Conservation (phyloP, 2,329 filamentous ascomycete genomes). For the Graphilbum sp. region DNA sequence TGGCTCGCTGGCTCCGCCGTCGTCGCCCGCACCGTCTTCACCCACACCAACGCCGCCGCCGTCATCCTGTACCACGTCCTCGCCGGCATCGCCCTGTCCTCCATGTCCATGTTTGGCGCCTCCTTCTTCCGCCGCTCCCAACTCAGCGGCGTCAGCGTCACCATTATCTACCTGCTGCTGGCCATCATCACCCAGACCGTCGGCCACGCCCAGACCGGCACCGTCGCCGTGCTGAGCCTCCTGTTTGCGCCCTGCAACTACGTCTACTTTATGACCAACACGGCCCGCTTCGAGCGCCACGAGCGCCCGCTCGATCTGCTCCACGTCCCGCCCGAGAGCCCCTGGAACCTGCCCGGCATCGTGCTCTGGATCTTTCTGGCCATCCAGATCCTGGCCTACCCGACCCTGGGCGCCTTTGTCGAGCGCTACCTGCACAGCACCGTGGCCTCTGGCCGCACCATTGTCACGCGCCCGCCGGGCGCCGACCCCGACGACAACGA, state of each 20-base stretch:
- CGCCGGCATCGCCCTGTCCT: slow-evolving; percentile 59
- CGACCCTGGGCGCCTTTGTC: slow-evolving; percentile 55
- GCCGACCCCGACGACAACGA: too few species aligned
- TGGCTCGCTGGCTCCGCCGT: slow-evolving; percentile 66
- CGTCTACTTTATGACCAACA: slow-evolving; percentile 59
- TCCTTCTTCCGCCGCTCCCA: slow-evolving; percentile 79
- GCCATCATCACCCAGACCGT: slow-evolving; percentile 71
- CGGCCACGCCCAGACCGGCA: slow-evolving; percentile 41
- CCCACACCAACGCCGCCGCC: slow-evolving; percentile 44
- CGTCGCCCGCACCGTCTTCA: slow-evolving; percentile 46
- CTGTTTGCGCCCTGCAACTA: slow-evolving; percentile 82
- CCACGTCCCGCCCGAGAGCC: slow-evolving; percentile 42
- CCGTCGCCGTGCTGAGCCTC: slow-evolving; percentile 53
- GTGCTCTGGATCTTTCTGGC: slow-evolving; percentile 63
- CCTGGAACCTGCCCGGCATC: slow-evolving; percentile 56
- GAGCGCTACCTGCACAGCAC: slow-evolving; percentile 66
- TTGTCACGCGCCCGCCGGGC: slow-evolving; percentile 20
- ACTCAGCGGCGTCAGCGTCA: slow-evolving; percentile 66
- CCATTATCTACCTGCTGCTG: slow-evolving; percentile 56
- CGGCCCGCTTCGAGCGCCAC: slow-evolving; percentile 60
- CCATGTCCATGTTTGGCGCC: slow-evolving; percentile 65
- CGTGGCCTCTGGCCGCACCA: slow-evolving; percentile 41
- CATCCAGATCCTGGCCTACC: slow-evolving; percentile 64
- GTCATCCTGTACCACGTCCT: slow-evolving; percentile 61
- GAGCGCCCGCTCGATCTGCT: slow-evolving; percentile 43